Percentiles rank a stretch among this genome's conserved stretches.
These are phyloP conservation scores for Pichia eremophila DNA, from an alignment of 805 yeast genomes.

Conservation along the genomic window DNA sequence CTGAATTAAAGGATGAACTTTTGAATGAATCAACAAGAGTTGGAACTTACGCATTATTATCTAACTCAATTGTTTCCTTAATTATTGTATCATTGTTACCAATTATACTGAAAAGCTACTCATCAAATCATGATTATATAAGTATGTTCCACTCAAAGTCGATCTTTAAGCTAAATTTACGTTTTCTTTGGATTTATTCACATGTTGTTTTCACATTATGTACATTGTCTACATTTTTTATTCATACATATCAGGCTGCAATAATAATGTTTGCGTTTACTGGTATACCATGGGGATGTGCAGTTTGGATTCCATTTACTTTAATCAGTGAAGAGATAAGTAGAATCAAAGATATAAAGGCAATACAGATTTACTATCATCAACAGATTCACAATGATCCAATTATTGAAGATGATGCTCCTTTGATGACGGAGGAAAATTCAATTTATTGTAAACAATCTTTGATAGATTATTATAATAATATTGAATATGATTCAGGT, in stretches of 20 bases:
- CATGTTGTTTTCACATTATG: conserved; percentile 42
- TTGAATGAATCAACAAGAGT: conserved; percentile 40
- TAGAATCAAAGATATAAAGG: conserved; percentile 39
- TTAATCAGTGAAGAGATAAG: conserved; percentile 49
- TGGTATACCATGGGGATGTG: conserved; percentile 59
- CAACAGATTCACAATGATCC: conserved; percentile 6
- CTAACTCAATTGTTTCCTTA: conserved; percentile 40
- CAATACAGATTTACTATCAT: conserved; percentile 18
- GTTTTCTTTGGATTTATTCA: conserved; percentile 40
- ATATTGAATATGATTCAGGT: conserved; percentile 47
- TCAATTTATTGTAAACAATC: conserved; percentile 14
- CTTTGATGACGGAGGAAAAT: conserved; percentile 1
- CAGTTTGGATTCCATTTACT: conserved; percentile 61
- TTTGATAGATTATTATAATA: conserved; percentile 25
- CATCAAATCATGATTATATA: neutral
- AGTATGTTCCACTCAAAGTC: neutral
- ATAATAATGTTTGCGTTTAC: conserved; percentile 40
- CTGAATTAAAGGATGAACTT: conserved; percentile 24
- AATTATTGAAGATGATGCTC: conserved; percentile 5
- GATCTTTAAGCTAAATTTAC: conserved; percentile 17
- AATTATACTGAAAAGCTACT: conserved; percentile 22
- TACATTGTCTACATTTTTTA: conserved; percentile 38
- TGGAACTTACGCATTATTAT: conserved; percentile 43
- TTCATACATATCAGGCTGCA: conserved; percentile 33
- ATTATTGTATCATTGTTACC: conserved; percentile 38